Base-by-base conservation (phyloP, 2,329 filamentous ascomycete species). In the Colletotrichum lupini region DNA sequence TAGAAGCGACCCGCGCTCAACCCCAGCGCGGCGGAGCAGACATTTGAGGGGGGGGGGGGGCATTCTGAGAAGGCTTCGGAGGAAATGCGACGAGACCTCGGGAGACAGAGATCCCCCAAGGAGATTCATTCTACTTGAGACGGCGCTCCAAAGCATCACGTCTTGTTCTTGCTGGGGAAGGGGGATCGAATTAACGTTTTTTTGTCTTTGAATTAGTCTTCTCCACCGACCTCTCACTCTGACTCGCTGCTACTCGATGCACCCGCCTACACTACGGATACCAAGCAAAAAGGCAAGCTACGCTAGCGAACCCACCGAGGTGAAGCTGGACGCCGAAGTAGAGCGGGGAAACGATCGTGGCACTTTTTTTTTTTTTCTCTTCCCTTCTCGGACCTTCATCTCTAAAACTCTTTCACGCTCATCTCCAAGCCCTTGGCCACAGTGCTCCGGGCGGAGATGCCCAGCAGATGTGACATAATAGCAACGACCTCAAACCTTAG, bases 71-170 rank as follows among this genome's bases (percentile, higher is more conserved):
- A 35, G 58, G 26, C 52, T 60, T 73, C 66, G 66, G 70, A 58
- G 63, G 64, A 68, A 58, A 62, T 52, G 37, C 64, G 58, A 58
- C 64, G 37, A 72, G 37, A 32, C 42, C n/a, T 32, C 61, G 58
- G 67, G 68, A 72, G 52, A 58, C 57, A 56, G 57, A 56, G 65
- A 69, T 64, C 9, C 59, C 55, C 59, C 59, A 35, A 72, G 14
- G 37, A 70, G 53, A 60, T 70, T 60, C 70, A 35, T 60, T 73
- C 49, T 73, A 70, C n/a, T 55, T 57, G 70, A 70, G 67, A 70
- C 70, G 46, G 30, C 49, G 61, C 30, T 32, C 42, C 55, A 73
- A 64, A 46, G 42, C 35, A 49, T 37, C 26, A 22, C 60, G 60
- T 60, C 28, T 60, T 70, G 59, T 56, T 65, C 52, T 69, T 70